These are phyloP conservation scores for Auriscalpium orientale DNA, from an alignment of 768 basidiomycete species.

Conservation along the genomic window DNA sequence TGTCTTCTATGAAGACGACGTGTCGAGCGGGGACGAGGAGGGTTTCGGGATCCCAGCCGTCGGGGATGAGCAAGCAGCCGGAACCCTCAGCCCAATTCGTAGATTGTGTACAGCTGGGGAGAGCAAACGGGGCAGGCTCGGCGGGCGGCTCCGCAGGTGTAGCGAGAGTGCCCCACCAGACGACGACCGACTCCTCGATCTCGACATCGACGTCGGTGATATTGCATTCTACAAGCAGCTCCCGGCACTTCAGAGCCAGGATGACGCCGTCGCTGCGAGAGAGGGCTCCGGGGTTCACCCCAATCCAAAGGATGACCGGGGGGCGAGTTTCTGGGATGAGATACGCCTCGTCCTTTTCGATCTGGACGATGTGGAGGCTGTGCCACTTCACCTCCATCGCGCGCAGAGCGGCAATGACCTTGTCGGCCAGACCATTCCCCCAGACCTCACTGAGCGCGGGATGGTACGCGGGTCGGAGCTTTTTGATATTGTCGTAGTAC, in stretches of 20 bases:
- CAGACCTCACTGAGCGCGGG: conserved; percentile 17
- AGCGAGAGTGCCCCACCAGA: too few species aligned
- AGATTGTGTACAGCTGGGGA: too few species aligned
- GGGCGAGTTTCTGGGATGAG: conserved; percentile 5
- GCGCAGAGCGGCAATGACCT: conserved; percentile 9
- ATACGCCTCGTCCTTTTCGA: conserved; percentile 9
- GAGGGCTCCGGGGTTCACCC: conserved; percentile 24
- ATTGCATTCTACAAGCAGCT: too few species aligned
- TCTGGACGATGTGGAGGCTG: conserved; percentile 15
- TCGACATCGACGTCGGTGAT: too few species aligned
- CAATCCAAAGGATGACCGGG: conserved; percentile 27
- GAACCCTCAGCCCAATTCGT: too few species aligned
- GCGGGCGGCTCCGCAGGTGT: too few species aligned
- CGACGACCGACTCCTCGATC: too few species aligned
- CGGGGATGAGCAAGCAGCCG: conserved; percentile 18
- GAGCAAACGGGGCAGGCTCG: too few species aligned
- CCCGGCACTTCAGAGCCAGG: conserved; percentile 18
- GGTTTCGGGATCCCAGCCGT: conserved; percentile 16
- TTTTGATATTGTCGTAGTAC: background rate
- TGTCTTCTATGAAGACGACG: background rate
- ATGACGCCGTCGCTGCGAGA: conserved; percentile 20
- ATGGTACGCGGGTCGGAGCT: conserved; percentile 10
- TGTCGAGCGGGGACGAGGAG: background rate
- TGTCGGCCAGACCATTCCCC: conserved; percentile 4
- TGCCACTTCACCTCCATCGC: conserved; percentile 11